Percentiles rank a stretch among this genome's conserved stretches.
Conservation (phyloP, 768 basidiomycete species). For the Macrolepiota albuminosa region DNA sequence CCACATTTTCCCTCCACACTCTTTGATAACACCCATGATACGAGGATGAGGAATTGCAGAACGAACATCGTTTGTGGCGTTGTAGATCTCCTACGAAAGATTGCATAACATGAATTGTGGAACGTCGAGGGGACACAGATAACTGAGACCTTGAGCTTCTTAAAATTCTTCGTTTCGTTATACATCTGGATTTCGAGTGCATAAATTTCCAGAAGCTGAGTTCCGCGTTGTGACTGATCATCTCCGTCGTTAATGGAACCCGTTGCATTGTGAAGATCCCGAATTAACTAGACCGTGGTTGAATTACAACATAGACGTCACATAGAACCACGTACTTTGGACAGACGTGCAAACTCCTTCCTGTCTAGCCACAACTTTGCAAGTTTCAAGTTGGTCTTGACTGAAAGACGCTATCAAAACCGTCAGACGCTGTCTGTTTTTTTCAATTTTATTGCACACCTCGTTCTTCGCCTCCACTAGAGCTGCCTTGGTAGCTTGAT, state of each 20-base stretch:
- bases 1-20: slow-evolving; percentile 99
- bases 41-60: slow-evolving; percentile 97
- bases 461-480: slow-evolving; percentile 96
- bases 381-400: slow-evolving; percentile 94
- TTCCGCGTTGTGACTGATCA: slow-evolving; percentile 90
- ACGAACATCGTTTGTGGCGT: slow-evolving; percentile 86
- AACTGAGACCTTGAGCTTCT: slow-evolving; percentile 79
- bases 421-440: slow-evolving; percentile 1
- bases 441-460: slow-evolving; percentile 36
- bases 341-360: slow-evolving; percentile 81
- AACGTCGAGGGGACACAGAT: neutral
- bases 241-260: slow-evolving; percentile 57
- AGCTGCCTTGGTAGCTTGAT: slow-evolving; percentile 87
- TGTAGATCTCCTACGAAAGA: slow-evolving; percentile 82
- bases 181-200: slow-evolving; percentile 99
- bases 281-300: slow-evolving; percentile 52
- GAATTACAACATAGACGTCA: neutral
- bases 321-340: slow-evolving; percentile 48
- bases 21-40: slow-evolving; percentile 98
- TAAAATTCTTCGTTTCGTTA: slow-evolving; percentile 91
- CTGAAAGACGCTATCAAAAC: slow-evolving; percentile 72
- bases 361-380: slow-evolving; percentile 97
- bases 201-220: slow-evolving; percentile 93
- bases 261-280: slow-evolving; percentile 70
- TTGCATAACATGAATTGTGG: neutral